Evolutionary conservation across 768 basidiomycete genomes (phyloP).

Genomic region (Coprinopsis marcescibilis): DNA sequence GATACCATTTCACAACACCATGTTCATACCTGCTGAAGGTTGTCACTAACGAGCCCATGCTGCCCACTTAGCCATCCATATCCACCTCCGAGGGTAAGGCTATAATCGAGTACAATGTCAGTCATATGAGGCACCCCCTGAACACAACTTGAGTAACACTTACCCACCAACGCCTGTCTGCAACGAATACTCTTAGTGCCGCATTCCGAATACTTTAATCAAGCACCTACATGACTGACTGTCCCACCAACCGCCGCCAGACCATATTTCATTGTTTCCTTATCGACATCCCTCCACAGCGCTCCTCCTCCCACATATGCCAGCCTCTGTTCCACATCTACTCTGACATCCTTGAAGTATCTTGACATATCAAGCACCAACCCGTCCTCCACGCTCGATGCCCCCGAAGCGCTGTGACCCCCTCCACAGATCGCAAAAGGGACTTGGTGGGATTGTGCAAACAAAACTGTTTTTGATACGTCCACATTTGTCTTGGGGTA

Average conservation of each 20-base stretch:
- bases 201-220: no score
- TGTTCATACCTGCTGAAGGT: conserved; percentile 30
- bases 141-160: conserved; percentile 7
- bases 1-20: not conserved
- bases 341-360: conserved; percentile 28
- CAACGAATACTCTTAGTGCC: no score
- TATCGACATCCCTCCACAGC: conserved; percentile 39
- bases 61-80: conserved; percentile 44
- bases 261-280: conserved; percentile 34
- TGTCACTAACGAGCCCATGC: conserved; percentile 45
- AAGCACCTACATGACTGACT: conserved; percentile 45
- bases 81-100: conserved; percentile 49
- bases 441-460: conserved; percentile 27
- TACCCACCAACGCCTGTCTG: conserved; percentile 50
- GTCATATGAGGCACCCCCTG: not conserved
- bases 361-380: conserved; percentile 43
- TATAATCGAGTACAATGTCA: conserved; percentile 17
- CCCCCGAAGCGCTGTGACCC: conserved; percentile 37
- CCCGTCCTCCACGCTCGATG: conserved; percentile 39
- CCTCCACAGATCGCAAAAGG: conserved; percentile 40
- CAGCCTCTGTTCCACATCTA: conserved; percentile 31
- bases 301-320: conserved; percentile 41
- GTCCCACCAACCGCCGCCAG: conserved; percentile 43
- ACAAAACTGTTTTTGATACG: conserved; percentile 28
- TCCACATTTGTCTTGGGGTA: conserved; percentile 37